phyloP scores from a whole-genome alignment of 768 basidiomycete species.

The Amanita fuliginea region DNA sequence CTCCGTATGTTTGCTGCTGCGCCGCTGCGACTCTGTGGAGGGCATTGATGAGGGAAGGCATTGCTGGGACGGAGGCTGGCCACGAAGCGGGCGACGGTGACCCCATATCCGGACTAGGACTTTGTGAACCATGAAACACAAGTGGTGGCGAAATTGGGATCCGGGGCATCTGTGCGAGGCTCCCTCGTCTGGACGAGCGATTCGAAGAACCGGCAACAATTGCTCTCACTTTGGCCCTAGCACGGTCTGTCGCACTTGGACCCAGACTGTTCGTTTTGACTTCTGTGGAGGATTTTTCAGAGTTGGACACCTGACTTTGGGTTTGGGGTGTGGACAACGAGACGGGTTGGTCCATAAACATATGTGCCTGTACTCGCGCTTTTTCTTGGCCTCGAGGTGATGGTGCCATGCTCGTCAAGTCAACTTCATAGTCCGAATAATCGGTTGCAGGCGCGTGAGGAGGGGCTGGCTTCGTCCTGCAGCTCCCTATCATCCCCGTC shows the following conservation, averaged over 20 bases:
- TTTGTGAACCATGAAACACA: background rate
- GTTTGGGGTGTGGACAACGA: background rate
- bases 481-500: background rate
- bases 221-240: slow-evolving; percentile 6
- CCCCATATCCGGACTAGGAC: slow-evolving; percentile 9
- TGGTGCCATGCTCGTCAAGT: slow-evolving; percentile 16
- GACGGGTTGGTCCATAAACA: background rate
- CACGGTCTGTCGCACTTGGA: slow-evolving; percentile 1
- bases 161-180: background rate
- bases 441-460: slow-evolving; percentile 16
- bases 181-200: background rate
- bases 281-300: background rate
- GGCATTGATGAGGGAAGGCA: slow-evolving; percentile 53
- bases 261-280: background rate
- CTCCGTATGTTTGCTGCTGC: slow-evolving; percentile 37
- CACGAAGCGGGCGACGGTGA: background rate
- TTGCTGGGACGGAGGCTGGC: slow-evolving; percentile 37
- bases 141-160: slow-evolving; percentile 12
- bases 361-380: background rate
- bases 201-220: background rate
- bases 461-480: background rate
- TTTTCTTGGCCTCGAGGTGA: slow-evolving; percentile 1
- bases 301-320: background rate
- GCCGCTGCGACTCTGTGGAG: slow-evolving; percentile 49
- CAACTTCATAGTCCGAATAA: slow-evolving; percentile 42